Evolutionary conservation across 2,329 filamentous ascomycete genomes (phyloP), one percentile per base, ranked within the genome.

Genomic region (Arachnopeziza araneosa): DNA sequence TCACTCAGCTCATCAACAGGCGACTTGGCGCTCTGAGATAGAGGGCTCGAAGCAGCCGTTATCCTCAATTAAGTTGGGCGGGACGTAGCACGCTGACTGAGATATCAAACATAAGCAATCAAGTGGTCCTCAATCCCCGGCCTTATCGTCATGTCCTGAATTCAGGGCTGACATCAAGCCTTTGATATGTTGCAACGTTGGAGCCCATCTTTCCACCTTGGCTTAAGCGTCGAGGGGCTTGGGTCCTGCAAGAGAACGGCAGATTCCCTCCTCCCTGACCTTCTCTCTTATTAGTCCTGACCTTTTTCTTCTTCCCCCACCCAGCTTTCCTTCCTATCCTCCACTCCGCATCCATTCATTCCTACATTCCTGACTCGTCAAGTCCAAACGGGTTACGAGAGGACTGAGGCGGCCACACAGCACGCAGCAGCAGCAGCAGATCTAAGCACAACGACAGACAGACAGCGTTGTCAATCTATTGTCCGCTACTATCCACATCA

Each of bases 101-200:
- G 36, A 19, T 44, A 19, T 44, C 6, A 44, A 44, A 44, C 36
- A 44, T 19, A 44, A 14, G 36, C 36, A 44, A 44, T 44, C 17
- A 44, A 44, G 36, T 44, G 36, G 12, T 19, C 3, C 12, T 44
- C 17, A 14, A 44, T 44, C 12, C 36, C 36, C 36, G 6, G 17
- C 6, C 82, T 76, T 75, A 86, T 87, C 68, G 84, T 77, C 78
- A 95, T 93, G 22, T 59, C 57, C 57, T 56, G 59, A 52, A 17
- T 58, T 53, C 59, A 58, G 59, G 59, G 55, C 59, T 58, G 55
- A 60, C 48, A 30, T 30, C 55, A 9, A 36, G 50, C 26, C 26
- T 30, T n/a, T 30, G 26, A 30, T 30, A 30, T 30, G 26, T 30
- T 30, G 26, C 26, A 30, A 9, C 26, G 26, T 30, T 30, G 36